These are phyloP conservation scores for Cystofilobasidium bisporidii DNA, from an alignment of 768 basidiomycete genomes.

Conservation along the genomic window DNA sequence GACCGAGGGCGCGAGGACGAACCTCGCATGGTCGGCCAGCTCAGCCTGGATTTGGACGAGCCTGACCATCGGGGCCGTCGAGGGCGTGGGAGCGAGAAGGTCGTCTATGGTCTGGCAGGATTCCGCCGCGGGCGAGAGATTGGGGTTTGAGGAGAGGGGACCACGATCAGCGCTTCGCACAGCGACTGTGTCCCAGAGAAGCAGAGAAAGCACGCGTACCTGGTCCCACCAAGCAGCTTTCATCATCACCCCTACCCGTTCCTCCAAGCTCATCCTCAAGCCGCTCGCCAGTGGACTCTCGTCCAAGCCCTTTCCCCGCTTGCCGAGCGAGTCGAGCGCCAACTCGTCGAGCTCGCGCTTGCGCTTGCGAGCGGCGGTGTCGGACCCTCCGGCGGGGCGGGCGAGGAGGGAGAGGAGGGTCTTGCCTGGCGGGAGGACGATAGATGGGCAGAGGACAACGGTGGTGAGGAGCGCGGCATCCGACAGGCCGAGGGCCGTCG, in stretches of 20 bases:
- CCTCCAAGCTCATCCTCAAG: background rate
- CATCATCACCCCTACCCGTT: constrained; percentile 21
- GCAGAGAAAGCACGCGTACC: background rate
- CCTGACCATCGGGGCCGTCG: background rate
- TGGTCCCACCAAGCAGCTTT: constrained; percentile 23
- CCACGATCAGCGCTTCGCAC: background rate
- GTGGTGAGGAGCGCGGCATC: constrained; percentile 14
- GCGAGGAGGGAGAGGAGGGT: constrained; percentile 9
- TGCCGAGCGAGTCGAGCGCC: background rate
- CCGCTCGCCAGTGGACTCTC: background rate
- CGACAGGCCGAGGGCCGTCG: background rate
- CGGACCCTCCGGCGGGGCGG: background rate
- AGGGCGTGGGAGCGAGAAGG: constrained; percentile 7
- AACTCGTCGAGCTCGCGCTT: constrained; percentile 2
- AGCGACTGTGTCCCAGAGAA: background rate
- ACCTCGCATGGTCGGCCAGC: background rate
- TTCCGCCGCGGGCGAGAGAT: background rate
- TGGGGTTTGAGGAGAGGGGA: no score
- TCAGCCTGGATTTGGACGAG: constrained; percentile 11
- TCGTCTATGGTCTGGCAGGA: constrained; percentile 2
- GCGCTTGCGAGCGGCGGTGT: constrained; percentile 8
- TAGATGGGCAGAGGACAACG: constrained; percentile 10
- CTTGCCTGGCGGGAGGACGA: constrained; percentile 24
- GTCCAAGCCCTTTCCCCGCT: constrained; percentile 7
- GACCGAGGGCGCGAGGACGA: background rate